Percentiles rank a stretch among this genome's conserved stretches.
Conservation (phyloP, 805 yeast genomes). For the Metschnikowia borealis region DNA sequence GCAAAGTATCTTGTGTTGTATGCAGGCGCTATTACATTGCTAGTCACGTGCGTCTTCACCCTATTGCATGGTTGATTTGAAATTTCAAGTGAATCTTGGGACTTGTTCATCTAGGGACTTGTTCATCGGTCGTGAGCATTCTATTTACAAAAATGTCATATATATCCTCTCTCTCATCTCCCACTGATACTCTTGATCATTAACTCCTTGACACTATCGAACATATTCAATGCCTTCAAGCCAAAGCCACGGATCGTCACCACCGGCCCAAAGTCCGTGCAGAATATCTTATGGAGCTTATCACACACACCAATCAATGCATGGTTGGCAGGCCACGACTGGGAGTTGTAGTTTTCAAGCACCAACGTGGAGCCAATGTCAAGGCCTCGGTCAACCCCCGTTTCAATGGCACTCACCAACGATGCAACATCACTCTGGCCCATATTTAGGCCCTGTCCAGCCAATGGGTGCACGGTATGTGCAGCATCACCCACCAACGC, state of each 20-base stretch:
- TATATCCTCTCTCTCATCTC: slow-evolving; percentile 9
- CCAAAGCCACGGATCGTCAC: slow-evolving; percentile 77
- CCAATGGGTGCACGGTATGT: slow-evolving; percentile 94
- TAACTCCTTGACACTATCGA: slow-evolving; percentile 63
- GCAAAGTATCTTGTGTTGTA: not conserved
- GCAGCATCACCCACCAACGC: slow-evolving; percentile 99
- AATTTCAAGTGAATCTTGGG: too few species aligned
- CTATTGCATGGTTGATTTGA: too few species aligned
- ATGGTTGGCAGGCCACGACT: slow-evolving; percentile 79
- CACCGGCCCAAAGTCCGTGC: slow-evolving; percentile 67
- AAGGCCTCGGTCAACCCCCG: slow-evolving; percentile 69
- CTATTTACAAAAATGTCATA: not conserved
- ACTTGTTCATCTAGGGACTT: too few species aligned
- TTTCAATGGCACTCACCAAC: slow-evolving; percentile 64
- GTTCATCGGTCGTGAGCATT: not conserved
- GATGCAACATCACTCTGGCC: slow-evolving; percentile 89
- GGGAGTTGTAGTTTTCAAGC: slow-evolving; percentile 81
- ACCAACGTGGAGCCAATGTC: slow-evolving; percentile 83
- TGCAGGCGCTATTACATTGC: not conserved
- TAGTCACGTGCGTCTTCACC: not conserved
- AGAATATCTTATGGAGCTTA: slow-evolving; percentile 82
- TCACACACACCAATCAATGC: slow-evolving; percentile 83
- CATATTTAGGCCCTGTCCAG: slow-evolving; percentile 98
- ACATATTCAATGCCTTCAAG: slow-evolving; percentile 58
- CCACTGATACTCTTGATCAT: slow-evolving; percentile 51